phyloP scores from a whole-genome alignment of 352 stramenopile species.

The Globisporangium cylindrosporum region DNA sequence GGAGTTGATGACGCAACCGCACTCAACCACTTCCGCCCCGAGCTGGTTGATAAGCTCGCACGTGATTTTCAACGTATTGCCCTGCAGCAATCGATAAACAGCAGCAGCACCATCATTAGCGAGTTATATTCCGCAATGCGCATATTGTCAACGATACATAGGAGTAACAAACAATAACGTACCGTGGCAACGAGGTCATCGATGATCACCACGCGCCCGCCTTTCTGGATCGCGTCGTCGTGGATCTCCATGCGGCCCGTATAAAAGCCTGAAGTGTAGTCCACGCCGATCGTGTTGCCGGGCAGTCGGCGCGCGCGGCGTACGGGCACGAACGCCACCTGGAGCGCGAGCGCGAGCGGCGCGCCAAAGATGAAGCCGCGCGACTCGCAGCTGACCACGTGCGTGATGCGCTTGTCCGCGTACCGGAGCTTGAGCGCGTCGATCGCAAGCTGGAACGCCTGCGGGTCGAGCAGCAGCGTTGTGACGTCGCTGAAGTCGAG shows the following conservation, averaged over 20 bases:
- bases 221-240: slow-evolving; percentile 69
- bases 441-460: slow-evolving; percentile 71
- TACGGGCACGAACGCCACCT: slow-evolving; percentile 69
- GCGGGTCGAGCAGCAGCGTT: slow-evolving; percentile 63
- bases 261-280: slow-evolving; percentile 79
- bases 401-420: slow-evolving; percentile 51
- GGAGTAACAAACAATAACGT: slow-evolving; percentile 1
- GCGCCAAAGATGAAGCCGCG: slow-evolving; percentile 82
- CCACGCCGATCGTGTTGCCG: slow-evolving; percentile 70
- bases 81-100: slow-evolving; percentile 25
- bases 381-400: slow-evolving; percentile 80
- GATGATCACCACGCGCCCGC: slow-evolving; percentile 72
- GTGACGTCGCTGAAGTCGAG: slow-evolving; percentile 73
- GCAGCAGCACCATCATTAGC: not conserved
- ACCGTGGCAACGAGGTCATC: slow-evolving; percentile 81
- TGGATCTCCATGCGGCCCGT: slow-evolving; percentile 78
- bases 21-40: slow-evolving; percentile 71
- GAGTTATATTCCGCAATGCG: not conserved
- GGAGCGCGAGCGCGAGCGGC: slow-evolving; percentile 63
- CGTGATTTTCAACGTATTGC: slow-evolving; percentile 79
- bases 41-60: slow-evolving; percentile 73
- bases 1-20: slow-evolving; percentile 74
- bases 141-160: not conserved
- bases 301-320: slow-evolving; percentile 59
- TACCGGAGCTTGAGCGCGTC: slow-evolving; percentile 70